A percentile compares a stretch with the other conserved stretches of the same genome.
phyloP scores from a whole-genome alignment of 2,329 filamentous ascomycete genomes.

The Tympanopsis confertula region DNA sequence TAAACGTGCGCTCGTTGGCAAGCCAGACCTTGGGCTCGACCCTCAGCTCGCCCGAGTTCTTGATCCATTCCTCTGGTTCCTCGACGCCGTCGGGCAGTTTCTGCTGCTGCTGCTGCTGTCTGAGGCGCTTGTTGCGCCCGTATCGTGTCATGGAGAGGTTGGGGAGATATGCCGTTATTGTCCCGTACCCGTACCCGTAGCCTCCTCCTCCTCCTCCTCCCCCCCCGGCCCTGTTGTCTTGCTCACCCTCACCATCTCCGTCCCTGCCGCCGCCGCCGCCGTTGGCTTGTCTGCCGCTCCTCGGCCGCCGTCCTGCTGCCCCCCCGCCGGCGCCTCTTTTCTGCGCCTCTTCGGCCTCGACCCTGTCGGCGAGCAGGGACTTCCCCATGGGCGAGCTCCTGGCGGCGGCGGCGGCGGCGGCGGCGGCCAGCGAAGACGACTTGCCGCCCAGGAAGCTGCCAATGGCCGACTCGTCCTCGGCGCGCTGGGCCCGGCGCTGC shows the following conservation, averaged over 20 bases:
- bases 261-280: conserved; percentile 10
- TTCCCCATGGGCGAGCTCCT: conserved; percentile 58
- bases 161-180: conserved; percentile 51
- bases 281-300: conserved; percentile 11
- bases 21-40: conserved; percentile 98
- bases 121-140: conserved; percentile 36
- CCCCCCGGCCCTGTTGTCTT: conserved; percentile 10
- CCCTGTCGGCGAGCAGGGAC: conserved; percentile 47
- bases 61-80: conserved; percentile 79
- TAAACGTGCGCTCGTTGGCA: conserved; percentile 92
- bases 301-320: conserved; percentile 13
- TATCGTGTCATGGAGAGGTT: conserved; percentile 75
- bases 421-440: conserved; percentile 16
- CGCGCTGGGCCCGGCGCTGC: conserved; percentile 66
- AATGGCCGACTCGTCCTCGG: conserved; percentile 78
- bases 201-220: conserved; percentile 6
- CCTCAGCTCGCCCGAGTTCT: conserved; percentile 81
- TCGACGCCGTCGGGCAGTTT: conserved; percentile 75
- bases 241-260: conserved; percentile 21
- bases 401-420: conserved; percentile 43
- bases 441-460: conserved; percentile 67
- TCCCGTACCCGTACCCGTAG: conserved; percentile 17
- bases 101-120: conserved; percentile 32
- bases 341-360: conserved; percentile 28
- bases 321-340: conserved; percentile 9